These are phyloP conservation scores for Phytophthora multivora DNA, from an alignment of 352 stramenopile species.

Conservation along the genomic window DNA sequence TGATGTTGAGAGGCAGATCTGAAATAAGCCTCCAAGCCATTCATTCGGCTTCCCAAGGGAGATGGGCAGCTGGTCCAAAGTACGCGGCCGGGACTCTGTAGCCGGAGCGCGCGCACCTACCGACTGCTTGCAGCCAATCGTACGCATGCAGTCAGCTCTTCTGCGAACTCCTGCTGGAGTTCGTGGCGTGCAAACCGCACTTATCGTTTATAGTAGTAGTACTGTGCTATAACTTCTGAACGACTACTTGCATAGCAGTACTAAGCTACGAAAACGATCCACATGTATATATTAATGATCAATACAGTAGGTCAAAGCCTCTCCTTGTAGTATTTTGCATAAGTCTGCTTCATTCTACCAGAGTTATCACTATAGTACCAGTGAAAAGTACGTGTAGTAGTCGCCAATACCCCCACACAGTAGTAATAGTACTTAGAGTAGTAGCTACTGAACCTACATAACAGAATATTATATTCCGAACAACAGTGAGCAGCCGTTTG, in stretches of 20 bases:
- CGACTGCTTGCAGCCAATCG: slow-evolving; percentile 12
- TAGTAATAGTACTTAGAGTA: background rate
- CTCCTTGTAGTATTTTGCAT: too few relatives aligned
- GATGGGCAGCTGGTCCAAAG: slow-evolving; percentile 34
- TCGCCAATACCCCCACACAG: background rate
- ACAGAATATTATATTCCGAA: background rate
- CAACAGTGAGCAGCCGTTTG: background rate
- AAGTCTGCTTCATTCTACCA: too few relatives aligned
- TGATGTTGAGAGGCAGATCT: slow-evolving; percentile 22
- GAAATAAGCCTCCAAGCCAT: slow-evolving; percentile 13
- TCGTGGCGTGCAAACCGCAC: slow-evolving; percentile 5
- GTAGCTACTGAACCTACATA: too few relatives aligned
- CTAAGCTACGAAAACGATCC: too few relatives aligned
- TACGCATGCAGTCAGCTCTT: slow-evolving; percentile 4
- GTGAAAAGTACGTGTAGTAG: too few relatives aligned
- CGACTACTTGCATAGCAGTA: background rate
- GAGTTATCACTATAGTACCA: too few relatives aligned
- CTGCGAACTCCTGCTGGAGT: slow-evolving; percentile 5
- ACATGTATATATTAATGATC: too few relatives aligned
- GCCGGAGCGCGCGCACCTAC: slow-evolving; percentile 18
- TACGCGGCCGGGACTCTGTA: slow-evolving; percentile 22
- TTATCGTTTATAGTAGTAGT: background rate
- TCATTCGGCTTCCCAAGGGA: slow-evolving; percentile 18
- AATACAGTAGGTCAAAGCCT: too few relatives aligned
- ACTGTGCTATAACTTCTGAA: background rate